A percentile compares a stretch with the other conserved stretches of the same genome.
phyloP scores from a whole-genome alignment of 1,284 basidiomycete genomes.

The Coriolopsis trogii region DNA sequence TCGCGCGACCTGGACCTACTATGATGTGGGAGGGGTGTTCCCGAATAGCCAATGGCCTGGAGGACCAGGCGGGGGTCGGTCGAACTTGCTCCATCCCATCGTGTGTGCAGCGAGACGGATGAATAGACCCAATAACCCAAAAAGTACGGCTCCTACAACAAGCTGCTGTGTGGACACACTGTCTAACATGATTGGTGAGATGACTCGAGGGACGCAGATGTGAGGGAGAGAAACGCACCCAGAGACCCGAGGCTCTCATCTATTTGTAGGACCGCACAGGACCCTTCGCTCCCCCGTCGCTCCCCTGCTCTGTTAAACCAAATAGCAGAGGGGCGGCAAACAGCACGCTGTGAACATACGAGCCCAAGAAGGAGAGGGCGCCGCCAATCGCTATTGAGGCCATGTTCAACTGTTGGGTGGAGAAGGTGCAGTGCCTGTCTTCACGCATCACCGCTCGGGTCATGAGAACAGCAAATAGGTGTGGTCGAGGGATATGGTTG shows the following conservation, averaged over 20 bases:
- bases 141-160: no score
- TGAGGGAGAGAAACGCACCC: no score
- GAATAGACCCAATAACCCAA: neutral
- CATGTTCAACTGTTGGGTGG: no score
- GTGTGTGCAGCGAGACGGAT: neutral
- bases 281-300: no score
- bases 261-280: no score
- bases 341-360: no score
- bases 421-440: neutral
- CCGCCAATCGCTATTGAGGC: no score
- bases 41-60: slow-evolving; percentile 27
- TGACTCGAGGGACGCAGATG: no score
- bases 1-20: slow-evolving; percentile 11
- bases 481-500: neutral
- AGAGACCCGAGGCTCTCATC: no score
- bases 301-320: no score
- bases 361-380: no score
- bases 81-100: neutral
- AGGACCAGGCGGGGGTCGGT: slow-evolving; percentile 22
- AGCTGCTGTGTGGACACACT: neutral
- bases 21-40: slow-evolving; percentile 14
- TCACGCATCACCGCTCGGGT: neutral
- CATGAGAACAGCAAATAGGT: neutral
- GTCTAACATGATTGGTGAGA: neutral
- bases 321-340: no score